A percentile compares a stretch with the other conserved stretches of the same genome.
Evolutionary conservation across 75 land plant genomes (phyloP).

Genomic region (Isoetes taiwanensis): DNA sequence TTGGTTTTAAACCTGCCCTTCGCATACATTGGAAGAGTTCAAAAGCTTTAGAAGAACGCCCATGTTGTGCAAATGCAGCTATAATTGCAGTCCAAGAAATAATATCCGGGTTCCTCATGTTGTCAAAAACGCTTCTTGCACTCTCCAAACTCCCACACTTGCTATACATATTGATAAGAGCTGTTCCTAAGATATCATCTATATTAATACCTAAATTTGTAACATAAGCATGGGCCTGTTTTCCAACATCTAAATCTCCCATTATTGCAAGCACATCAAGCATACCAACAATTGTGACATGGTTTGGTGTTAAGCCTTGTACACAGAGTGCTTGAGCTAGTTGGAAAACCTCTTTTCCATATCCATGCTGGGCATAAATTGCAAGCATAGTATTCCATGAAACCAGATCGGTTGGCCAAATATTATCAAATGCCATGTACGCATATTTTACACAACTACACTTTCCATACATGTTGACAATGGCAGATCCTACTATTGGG

Average conservation of each 20-base stretch:
- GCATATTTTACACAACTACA: too few species aligned
- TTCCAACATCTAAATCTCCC: background rate
- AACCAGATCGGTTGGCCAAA: too few species aligned
- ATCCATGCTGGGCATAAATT: too few species aligned
- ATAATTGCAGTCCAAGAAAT: background rate
- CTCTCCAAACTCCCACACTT: background rate
- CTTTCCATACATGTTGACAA: too few species aligned
- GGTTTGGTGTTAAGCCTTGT: background rate
- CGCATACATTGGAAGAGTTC: background rate
- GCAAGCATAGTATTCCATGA: too few species aligned
- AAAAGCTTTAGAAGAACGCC: background rate
- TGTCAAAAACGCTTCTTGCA: background rate
- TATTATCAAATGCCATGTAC: too few species aligned
- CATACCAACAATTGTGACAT: background rate
- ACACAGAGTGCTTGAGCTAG: background rate
- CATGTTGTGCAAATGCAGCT: background rate
- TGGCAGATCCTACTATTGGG: background rate
- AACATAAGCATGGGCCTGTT: background rate
- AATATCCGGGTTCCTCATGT: background rate
- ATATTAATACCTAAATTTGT: background rate
- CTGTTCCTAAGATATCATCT: background rate
- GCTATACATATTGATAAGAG: constrained; percentile 2
- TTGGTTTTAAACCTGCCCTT: background rate
- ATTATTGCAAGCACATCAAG: background rate
- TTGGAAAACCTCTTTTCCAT: too few species aligned